Base-by-base conservation (phyloP, 768 basidiomycete species). In the Termitomyces sp. region DNA sequence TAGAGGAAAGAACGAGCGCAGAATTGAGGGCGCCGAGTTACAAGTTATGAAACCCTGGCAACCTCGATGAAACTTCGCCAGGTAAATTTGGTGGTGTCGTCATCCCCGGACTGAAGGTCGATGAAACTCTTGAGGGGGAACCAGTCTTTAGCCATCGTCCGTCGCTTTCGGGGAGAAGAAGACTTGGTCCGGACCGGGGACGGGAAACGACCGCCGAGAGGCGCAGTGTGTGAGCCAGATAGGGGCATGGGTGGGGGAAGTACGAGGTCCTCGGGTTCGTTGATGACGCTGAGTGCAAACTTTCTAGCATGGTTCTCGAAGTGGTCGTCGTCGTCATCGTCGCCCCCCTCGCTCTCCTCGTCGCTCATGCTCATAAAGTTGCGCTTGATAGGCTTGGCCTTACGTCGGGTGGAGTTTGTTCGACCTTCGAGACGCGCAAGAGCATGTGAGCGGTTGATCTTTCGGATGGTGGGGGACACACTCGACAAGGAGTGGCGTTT, bases 291-390 rank as follows among this genome's bases (percentile, higher is more conserved):
- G 54, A 67, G 55, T 40, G 63, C 60, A 40, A 61, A 16, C 62
- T 18, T 42, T n/a, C 54, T 28, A 8, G 55, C 33, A 62, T 18
- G 61, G 51, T 44, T 45, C 44, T 8, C 16, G 33, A 20, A 18
- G 3, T 67, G 62, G 42, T 72, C 68, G 48, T 77, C 75, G 40
- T 73, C 69, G 48, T 77, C 75, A 38, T 73, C 69, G 39, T 78
- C 77, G 24, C 65, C 74, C 9, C 73, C 78, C 5, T 81, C 81
- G 53, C 82, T 82, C 24, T 87, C 87, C 62, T 88, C 86, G 65
- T 89, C 88, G 55, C 77, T 81, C 80, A 87, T 82, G 74, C 77
- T 84, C 84, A 88, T 89, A 65, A 89, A 89, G 69, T 88, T 87
- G 57, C 65, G 33, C 67, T 53, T 74, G 70, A 15, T 61, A 58